Conservation (phyloP, 176 grass and related monocot species). For the Paspalum vaginatum region DNA sequence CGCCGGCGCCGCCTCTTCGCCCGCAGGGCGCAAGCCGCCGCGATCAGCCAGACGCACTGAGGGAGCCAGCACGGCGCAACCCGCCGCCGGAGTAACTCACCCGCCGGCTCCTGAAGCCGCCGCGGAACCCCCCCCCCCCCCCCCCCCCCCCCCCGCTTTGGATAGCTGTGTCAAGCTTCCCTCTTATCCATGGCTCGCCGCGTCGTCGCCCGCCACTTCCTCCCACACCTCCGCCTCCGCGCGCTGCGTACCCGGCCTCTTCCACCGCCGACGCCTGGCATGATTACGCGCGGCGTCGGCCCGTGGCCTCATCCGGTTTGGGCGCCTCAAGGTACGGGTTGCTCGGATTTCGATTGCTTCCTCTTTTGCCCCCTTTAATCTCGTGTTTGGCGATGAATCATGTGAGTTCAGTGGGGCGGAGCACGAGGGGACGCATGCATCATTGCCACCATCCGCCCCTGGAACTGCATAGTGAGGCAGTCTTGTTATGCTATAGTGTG, state of each 20-base stretch:
- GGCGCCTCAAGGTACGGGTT: conserved; percentile 30
- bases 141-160: background rate
- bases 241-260: background rate
- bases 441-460: background rate
- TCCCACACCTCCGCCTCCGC: conserved; percentile 31
- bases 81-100: background rate
- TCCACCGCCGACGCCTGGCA: background rate
- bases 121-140: conserved; percentile 2
- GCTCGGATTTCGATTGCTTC: background rate
- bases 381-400: background rate
- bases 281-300: background rate
- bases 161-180: background rate
- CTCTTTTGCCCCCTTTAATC: background rate
- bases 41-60: background rate
- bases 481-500: background rate
- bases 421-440: background rate
- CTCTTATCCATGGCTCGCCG: conserved; percentile 37
- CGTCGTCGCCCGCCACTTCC: conserved; percentile 40
- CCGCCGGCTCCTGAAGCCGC: background rate
- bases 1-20: background rate
- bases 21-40: background rate
- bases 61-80: no score
- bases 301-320: background rate
- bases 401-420: background rate
- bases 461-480: background rate